Percentiles rank a stretch among this genome's conserved stretches.
These are phyloP conservation scores for Claviceps cyperi DNA, from an alignment of 2,329 filamentous ascomycete genomes.

Conservation along the genomic window DNA sequence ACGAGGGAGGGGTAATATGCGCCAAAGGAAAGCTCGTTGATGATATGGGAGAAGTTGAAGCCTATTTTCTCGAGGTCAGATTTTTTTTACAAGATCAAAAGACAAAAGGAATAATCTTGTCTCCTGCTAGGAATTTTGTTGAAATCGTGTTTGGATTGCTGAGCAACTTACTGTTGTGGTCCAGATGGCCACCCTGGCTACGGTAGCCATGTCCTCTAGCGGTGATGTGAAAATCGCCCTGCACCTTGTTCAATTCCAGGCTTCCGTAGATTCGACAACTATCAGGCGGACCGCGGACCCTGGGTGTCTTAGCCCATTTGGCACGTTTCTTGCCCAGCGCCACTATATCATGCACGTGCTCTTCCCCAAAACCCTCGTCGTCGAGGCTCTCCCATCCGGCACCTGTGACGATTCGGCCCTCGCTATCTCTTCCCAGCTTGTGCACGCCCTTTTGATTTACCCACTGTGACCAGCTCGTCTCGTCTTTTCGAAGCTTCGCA, in stretches of 20 bases:
- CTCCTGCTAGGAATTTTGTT: too few species aligned
- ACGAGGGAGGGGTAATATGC: slow-evolving; percentile 88
- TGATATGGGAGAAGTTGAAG: slow-evolving; percentile 96
- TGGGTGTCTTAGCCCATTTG: slow-evolving; percentile 64
- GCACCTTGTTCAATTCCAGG: slow-evolving; percentile 87
- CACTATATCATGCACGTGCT: slow-evolving; percentile 86
- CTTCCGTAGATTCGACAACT: slow-evolving; percentile 83
- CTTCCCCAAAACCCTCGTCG: slow-evolving; percentile 59
- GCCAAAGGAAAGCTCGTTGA: slow-evolving; percentile 92
- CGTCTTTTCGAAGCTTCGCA: slow-evolving; percentile 56
- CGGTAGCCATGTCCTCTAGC: slow-evolving; percentile 90
- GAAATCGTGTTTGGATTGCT: too few species aligned
- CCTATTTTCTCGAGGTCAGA: slow-evolving; percentile 28
- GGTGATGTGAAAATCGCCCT: slow-evolving; percentile 96
- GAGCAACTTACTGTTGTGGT: slow-evolving; percentile 54
- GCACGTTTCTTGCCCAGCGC: slow-evolving; percentile 48
- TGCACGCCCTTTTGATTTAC: slow-evolving; percentile 54
- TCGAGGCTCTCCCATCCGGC: slow-evolving; percentile 40
- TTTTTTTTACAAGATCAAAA: neutral
- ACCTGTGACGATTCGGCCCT: slow-evolving; percentile 41
- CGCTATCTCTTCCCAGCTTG: slow-evolving; percentile 38
- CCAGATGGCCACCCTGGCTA: slow-evolving; percentile 62
- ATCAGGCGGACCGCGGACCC: slow-evolving; percentile 44
- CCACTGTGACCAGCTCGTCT: slow-evolving; percentile 75
- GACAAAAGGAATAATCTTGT: too few species aligned